phyloP scores from a whole-genome alignment of 805 yeast species.

The Tetrapisispora arboricola region DNA sequence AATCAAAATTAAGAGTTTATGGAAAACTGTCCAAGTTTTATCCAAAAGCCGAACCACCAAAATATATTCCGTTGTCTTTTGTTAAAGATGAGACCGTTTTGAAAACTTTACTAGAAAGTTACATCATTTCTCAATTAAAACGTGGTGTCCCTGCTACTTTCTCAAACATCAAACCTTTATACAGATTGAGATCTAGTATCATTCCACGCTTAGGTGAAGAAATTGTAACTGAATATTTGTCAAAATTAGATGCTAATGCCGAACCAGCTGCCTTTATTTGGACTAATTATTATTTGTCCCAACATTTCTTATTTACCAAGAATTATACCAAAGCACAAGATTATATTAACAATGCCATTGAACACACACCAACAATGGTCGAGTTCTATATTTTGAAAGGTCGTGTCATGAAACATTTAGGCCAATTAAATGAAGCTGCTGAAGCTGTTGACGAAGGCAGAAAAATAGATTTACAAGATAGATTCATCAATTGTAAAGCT shows the following conservation, averaged over 20 bases:
- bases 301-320: slow-evolving; percentile 54
- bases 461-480: slow-evolving; percentile 71
- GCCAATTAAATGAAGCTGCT: slow-evolving; percentile 54
- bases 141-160: slow-evolving; percentile 89
- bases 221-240: slow-evolving; percentile 42
- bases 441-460: slow-evolving; percentile 61
- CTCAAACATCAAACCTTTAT: slow-evolving; percentile 73
- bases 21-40: slow-evolving; percentile 55
- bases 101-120: slow-evolving; percentile 37
- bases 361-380: slow-evolving; percentile 72
- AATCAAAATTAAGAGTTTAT: slow-evolving; percentile 50
- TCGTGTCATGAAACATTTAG: slow-evolving; percentile 62
- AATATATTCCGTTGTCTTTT: slow-evolving; percentile 67
- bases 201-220: slow-evolving; percentile 37
- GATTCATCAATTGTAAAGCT: slow-evolving; percentile 82
- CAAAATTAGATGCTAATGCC: slow-evolving; percentile 20
- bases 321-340: slow-evolving; percentile 45
- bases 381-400: slow-evolving; percentile 78
- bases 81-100: slow-evolving; percentile 42
- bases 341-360: slow-evolving; percentile 51
- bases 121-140: slow-evolving; percentile 50
- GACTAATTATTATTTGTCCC: slow-evolving; percentile 69
- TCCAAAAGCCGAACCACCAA: slow-evolving; percentile 77
- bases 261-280: slow-evolving; percentile 40
- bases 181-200: slow-evolving; percentile 35